phyloP scores from a whole-genome alignment of 2,329 filamentous ascomycete genomes.

The Annulohypoxylon truncatum region DNA sequence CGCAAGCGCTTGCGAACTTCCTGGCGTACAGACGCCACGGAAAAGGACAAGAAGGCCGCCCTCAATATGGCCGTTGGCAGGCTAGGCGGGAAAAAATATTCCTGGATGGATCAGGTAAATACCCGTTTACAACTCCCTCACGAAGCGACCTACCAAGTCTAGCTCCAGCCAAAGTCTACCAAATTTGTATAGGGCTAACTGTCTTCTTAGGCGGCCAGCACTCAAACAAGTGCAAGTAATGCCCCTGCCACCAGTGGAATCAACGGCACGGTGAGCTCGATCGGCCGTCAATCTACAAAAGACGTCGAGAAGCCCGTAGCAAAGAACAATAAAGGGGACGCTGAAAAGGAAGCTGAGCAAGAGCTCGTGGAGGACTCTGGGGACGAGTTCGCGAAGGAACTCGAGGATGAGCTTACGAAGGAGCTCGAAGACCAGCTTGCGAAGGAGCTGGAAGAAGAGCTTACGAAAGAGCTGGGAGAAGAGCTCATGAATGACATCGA shows the following conservation, averaged over 20 bases:
- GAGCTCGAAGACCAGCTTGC: no score
- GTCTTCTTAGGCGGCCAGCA: background rate
- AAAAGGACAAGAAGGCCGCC: conserved; percentile 19
- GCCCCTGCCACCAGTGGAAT: no score
- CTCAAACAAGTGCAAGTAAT: background rate
- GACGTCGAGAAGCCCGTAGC: no score
- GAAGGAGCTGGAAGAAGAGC: no score
- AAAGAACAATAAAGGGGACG: background rate
- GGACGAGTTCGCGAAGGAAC: background rate
- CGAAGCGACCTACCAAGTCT: background rate
- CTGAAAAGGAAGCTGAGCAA: no score
- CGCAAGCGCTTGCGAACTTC: conserved; percentile 9
- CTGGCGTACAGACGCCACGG: conserved; percentile 24
- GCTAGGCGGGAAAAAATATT: conserved; percentile 33
- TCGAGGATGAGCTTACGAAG: no score
- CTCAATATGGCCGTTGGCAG: conserved; percentile 24
- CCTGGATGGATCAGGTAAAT: conserved; percentile 40
- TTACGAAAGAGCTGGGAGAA: no score
- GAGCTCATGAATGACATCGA: no score
- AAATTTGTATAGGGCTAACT: background rate
- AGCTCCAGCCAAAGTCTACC: background rate
- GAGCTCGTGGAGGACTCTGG: no score
- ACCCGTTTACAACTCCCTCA: background rate
- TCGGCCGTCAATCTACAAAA: no score
- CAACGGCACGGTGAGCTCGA: no score